Conservation (phyloP, 2,329 filamentous ascomycete species). For the Rutstroemia sp. region DNA sequence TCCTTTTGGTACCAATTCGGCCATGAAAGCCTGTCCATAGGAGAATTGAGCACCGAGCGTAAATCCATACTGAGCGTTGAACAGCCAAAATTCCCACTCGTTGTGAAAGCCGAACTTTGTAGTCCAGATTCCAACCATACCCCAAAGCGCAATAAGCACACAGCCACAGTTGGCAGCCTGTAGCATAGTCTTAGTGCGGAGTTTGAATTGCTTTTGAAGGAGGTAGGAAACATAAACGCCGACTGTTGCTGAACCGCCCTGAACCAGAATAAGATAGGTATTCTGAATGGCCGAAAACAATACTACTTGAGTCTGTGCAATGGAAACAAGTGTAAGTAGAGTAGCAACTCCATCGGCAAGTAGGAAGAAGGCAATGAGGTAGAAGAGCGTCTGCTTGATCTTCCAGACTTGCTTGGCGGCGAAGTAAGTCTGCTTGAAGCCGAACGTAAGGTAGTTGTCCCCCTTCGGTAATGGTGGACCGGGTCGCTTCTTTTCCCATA, state of each 20-base stretch:
- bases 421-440: conserved; percentile 27
- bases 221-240: conserved; percentile 24
- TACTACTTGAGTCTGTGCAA: conserved; percentile 27
- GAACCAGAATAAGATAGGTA: conserved; percentile 26
- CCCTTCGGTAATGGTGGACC: conserved; percentile 23
- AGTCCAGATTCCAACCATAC: conserved; percentile 28
- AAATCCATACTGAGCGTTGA: conserved; percentile 23
- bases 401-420: conserved; percentile 23
- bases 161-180: conserved; percentile 24
- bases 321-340: conserved; percentile 21
- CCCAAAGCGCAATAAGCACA: conserved; percentile 24
- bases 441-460: conserved; percentile 26
- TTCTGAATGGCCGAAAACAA: conserved; percentile 25
- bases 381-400: conserved; percentile 27
- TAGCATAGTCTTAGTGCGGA: conserved; percentile 28
- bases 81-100: conserved; percentile 29
- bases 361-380: conserved; percentile 27
- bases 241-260: conserved; percentile 21
- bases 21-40: conserved; percentile 29
- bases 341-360: conserved; percentile 27
- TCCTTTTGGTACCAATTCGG: conserved; percentile 26
- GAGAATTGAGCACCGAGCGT: conserved; percentile 25
- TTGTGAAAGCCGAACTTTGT: conserved; percentile 26
- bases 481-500: conserved; percentile 28
- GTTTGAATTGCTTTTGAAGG: conserved; percentile 20